These are phyloP conservation scores for Aspergillus haitiensis DNA, from an alignment of 495 filamentous ascomycete species.

Conservation along the genomic window DNA sequence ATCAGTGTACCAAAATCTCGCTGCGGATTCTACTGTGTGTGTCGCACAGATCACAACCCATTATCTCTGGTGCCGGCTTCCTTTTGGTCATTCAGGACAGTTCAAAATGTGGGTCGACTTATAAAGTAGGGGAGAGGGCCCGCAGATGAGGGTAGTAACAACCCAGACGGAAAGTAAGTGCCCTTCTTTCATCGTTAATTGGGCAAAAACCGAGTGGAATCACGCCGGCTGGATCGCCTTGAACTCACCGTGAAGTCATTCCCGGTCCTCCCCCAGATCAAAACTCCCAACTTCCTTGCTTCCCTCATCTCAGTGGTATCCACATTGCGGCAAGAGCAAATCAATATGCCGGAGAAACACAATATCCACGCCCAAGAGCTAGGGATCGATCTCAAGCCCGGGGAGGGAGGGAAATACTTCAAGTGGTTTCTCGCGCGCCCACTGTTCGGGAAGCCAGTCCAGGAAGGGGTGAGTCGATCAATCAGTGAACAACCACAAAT, in stretches of 20 bases:
- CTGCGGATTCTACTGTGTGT: too few relatives aligned
- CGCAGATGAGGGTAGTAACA: too few relatives aligned
- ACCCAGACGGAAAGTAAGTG: too few relatives aligned
- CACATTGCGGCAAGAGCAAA: neutral
- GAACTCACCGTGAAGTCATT: conserved; percentile 3
- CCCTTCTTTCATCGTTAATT: too few relatives aligned
- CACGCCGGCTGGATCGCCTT: neutral
- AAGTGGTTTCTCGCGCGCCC: conserved; percentile 4
- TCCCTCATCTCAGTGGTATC: neutral
- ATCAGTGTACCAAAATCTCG: too few relatives aligned
- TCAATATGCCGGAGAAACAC: neutral
- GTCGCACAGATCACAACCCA: too few relatives aligned
- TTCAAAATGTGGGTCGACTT: too few relatives aligned
- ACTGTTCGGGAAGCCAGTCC: conserved; percentile 3
- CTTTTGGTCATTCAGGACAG: too few relatives aligned
- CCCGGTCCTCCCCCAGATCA: neutral
- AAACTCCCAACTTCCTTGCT: neutral
- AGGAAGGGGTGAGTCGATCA: neutral
- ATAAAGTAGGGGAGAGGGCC: too few relatives aligned
- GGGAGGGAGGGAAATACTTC: neutral
- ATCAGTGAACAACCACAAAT: neutral
- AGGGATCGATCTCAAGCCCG: neutral
- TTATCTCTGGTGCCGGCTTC: too few relatives aligned
- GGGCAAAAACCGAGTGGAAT: too few relatives aligned
- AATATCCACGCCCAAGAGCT: conserved; percentile 1